Percentiles rank a stretch among this genome's conserved stretches.
phyloP scores from a whole-genome alignment of 1,139 yeast species.

The Taphrina pruni region DNA sequence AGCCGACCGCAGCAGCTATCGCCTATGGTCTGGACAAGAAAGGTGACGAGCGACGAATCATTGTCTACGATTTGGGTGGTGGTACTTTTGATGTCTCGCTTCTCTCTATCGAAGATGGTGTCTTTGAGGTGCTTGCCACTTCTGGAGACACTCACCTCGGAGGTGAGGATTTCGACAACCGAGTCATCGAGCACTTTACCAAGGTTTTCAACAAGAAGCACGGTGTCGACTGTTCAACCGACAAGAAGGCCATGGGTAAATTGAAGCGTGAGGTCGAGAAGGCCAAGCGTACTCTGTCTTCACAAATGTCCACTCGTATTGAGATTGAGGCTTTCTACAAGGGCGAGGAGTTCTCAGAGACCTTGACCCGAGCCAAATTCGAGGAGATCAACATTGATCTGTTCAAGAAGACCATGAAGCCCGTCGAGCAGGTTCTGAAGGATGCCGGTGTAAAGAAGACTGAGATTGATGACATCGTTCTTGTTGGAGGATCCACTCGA shows the following conservation, averaged over 20 bases:
- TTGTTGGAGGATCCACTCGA: slow-evolving; percentile 98
- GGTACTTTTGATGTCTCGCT: slow-evolving; percentile 94
- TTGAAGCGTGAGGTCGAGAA: slow-evolving; percentile 95
- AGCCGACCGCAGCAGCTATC: slow-evolving; percentile 98
- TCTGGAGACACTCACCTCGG: slow-evolving; percentile 96
- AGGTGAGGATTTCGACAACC: slow-evolving; percentile 96
- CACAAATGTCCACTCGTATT: slow-evolving; percentile 86
- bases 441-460: slow-evolving; percentile 84
- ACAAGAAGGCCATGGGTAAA: slow-evolving; percentile 81
- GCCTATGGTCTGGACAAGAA: slow-evolving; percentile 95
- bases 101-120: slow-evolving; percentile 88
- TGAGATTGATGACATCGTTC: slow-evolving; percentile 87
- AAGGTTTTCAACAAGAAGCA: slow-evolving; percentile 89
- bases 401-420: slow-evolving; percentile 87
- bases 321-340: slow-evolving; percentile 95
- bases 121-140: slow-evolving; percentile 88
- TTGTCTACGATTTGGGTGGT: slow-evolving; percentile 92
- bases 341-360: slow-evolving; percentile 93
- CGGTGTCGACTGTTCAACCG: slow-evolving; percentile 72
- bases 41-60: slow-evolving; percentile 85
- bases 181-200: slow-evolving; percentile 82
- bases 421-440: slow-evolving; percentile 89
- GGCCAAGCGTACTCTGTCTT: slow-evolving; percentile 92
- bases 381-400: slow-evolving; percentile 88
- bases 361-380: slow-evolving; percentile 91